Evolutionary conservation across 1,284 basidiomycete genomes (phyloP).

Genomic region (Ceratobasidium sp.): DNA sequence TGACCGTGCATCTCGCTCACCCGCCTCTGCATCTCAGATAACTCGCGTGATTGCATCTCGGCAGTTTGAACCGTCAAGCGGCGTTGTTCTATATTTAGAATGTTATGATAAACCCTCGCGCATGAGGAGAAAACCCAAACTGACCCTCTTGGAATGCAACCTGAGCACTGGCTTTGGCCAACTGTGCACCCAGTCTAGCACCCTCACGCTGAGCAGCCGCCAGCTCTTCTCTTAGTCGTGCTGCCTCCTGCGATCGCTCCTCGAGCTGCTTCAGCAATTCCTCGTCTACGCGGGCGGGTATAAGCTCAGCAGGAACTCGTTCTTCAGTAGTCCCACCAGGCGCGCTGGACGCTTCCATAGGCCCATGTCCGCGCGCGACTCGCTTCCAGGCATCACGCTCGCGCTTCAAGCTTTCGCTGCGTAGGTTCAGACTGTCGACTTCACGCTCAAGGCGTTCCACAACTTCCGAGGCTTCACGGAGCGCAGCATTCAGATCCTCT

Average conservation of each 20-base stretch:
- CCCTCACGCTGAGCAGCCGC: slow-evolving; percentile 69
- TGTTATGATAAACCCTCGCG: slow-evolving; percentile 64
- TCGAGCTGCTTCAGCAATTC: slow-evolving; percentile 41
- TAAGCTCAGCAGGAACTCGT: slow-evolving; percentile 11
- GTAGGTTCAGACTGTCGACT: slow-evolving; percentile 70
- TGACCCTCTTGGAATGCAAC: slow-evolving; percentile 74
- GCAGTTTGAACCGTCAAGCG: slow-evolving; percentile 71
- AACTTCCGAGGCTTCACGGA: slow-evolving; percentile 86
- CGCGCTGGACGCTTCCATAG: neutral
- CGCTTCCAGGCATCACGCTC: slow-evolving; percentile 69
- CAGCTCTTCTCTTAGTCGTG: slow-evolving; percentile 73
- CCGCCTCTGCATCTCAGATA: slow-evolving; percentile 48
- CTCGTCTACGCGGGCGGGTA: slow-evolving; percentile 17
- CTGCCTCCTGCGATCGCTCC: slow-evolving; percentile 54
- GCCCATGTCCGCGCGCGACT: slow-evolving; percentile 22
- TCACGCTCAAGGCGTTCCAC: slow-evolving; percentile 81
- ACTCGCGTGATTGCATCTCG: slow-evolving; percentile 66
- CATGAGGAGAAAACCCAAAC: slow-evolving; percentile 55
- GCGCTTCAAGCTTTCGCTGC: slow-evolving; percentile 56
- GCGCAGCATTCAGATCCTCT: slow-evolving; percentile 72
- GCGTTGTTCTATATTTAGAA: slow-evolving; percentile 64
- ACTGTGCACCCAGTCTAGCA: slow-evolving; percentile 66
- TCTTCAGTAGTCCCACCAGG: neutral
- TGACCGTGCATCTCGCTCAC: slow-evolving; percentile 49
- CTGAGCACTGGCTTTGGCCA: slow-evolving; percentile 84